phyloP scores from a whole-genome alignment of 257 asterid genomes.

The Ballota nigra region DNA sequence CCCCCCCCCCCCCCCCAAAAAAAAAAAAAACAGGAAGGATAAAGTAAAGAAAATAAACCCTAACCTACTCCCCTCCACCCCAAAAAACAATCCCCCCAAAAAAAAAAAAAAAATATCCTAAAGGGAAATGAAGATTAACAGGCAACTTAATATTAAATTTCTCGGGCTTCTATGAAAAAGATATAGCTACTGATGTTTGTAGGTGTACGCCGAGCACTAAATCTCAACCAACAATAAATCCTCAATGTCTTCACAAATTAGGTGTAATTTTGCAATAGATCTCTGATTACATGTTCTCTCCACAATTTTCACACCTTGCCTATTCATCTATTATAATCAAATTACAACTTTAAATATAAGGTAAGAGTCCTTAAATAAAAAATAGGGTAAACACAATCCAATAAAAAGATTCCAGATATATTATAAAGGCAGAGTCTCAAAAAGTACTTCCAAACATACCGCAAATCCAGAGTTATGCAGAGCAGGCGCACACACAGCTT shows the following conservation, averaged over 20 bases:
- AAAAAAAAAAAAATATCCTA: neutral
- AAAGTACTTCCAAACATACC: conserved; percentile 48
- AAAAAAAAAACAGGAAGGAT: neutral
- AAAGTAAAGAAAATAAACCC: neutral
- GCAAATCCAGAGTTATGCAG: conserved; percentile 99
- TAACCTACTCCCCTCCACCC: neutral
- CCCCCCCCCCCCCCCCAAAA: too few relatives aligned
- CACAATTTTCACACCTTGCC: conserved; percentile 8
- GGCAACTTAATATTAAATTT: neutral
- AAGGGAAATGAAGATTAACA: neutral
- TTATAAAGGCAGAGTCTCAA: neutral
- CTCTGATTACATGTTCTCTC: conserved; percentile 13
- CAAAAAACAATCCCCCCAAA: neutral
- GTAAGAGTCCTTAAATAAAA: neutral
- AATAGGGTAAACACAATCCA: neutral
- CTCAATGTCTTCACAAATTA: neutral
- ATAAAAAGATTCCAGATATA: neutral
- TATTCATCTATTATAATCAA: neutral
- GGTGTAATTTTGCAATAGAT: neutral
- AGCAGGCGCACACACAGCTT: conserved; percentile 75
- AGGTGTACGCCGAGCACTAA: neutral
- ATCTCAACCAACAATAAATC: conserved; percentile 10
- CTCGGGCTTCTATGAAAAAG: neutral
- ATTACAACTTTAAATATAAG: neutral
- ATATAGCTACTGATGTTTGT: neutral